Evolutionary conservation across 2,329 filamentous ascomycete species (phyloP).

Genomic region (Claviceps digitariae): DNA sequence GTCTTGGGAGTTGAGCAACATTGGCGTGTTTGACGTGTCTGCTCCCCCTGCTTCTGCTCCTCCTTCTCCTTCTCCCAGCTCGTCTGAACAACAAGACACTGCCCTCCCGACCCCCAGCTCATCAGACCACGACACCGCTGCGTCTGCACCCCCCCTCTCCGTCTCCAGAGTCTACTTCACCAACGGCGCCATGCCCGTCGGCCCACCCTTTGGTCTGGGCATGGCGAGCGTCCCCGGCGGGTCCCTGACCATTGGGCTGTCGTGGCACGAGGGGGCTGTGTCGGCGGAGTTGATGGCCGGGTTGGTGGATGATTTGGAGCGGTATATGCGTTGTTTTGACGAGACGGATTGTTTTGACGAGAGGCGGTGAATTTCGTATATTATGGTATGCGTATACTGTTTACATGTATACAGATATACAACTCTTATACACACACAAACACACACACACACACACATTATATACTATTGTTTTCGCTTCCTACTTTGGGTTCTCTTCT

Average conservation of each 20-base stretch:
- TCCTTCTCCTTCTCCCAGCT: slow-evolving; percentile 25
- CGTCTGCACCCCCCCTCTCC: slow-evolving; percentile 13
- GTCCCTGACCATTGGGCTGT: slow-evolving; percentile 27
- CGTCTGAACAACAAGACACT: no score
- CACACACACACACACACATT: no score
- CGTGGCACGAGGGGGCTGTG: slow-evolving; percentile 34
- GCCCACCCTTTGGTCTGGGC: slow-evolving; percentile 30
- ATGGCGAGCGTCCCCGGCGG: slow-evolving; percentile 31
- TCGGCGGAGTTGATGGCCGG: slow-evolving; percentile 22
- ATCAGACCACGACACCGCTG: no score
- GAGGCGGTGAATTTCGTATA: no score
- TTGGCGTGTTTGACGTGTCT: slow-evolving; percentile 24
- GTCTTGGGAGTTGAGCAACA: slow-evolving; percentile 40
- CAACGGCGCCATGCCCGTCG: slow-evolving; percentile 31
- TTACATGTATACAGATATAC: neutral
- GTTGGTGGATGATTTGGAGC: slow-evolving; percentile 23
- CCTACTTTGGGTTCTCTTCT: no score
- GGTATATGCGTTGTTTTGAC: slow-evolving; percentile 8
- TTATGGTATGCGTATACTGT: neutral
- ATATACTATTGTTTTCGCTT: no score
- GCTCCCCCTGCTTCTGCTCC: neutral
- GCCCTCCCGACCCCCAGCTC: no score
- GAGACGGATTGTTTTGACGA: slow-evolving; percentile 10
- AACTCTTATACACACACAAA: no score
- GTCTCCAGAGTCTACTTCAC: slow-evolving; percentile 35